Percentiles rank a stretch among this genome's conserved stretches.
phyloP scores from a whole-genome alignment of 495 filamentous ascomycete species.

The Copromyces sp. region DNA sequence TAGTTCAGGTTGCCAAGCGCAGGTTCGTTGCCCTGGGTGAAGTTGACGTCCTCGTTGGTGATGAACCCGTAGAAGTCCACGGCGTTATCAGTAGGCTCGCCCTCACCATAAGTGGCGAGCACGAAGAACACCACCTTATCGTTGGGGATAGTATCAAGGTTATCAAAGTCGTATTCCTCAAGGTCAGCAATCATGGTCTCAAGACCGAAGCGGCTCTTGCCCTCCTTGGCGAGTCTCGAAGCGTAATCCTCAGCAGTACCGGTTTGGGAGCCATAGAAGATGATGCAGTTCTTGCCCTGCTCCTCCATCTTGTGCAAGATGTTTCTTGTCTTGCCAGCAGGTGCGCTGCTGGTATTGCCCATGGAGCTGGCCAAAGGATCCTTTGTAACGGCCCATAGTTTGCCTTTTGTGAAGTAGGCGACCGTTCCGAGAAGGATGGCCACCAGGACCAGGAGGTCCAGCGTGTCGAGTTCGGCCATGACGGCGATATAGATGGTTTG shows the following conservation, averaged over 20 bases:
- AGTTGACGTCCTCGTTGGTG: constrained; percentile 65
- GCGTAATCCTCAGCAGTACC: constrained; percentile 98
- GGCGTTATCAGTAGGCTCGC: constrained; percentile 96
- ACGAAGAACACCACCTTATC: constrained; percentile 94
- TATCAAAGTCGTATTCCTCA: constrained; percentile 97
- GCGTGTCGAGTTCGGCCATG: constrained; percentile 94
- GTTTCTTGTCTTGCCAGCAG: constrained; percentile 81
- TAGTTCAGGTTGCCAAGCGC: constrained; percentile 81
- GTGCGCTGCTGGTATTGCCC: constrained; percentile 56
- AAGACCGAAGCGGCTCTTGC: constrained; percentile 87
- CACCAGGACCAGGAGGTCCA: constrained; percentile 85
- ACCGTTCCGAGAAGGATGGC: constrained; percentile 75
- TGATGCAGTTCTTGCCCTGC: constrained; percentile 89
- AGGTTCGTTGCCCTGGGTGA: constrained; percentile 68
- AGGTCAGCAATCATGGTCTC: constrained; percentile 98
- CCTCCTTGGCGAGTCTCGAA: constrained; percentile 94
- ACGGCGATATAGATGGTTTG: constrained; percentile 2
- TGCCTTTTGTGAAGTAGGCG: constrained; percentile 96
- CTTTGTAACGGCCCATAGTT: constrained; percentile 76
- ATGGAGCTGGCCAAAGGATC: constrained; percentile 76
- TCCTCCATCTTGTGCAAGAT: constrained; percentile 95
- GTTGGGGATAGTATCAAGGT: constrained; percentile 76
- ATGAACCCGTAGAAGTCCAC: constrained; percentile 99
- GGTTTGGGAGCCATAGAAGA: constrained; percentile 98
- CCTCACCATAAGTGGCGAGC: constrained; percentile 94